Evolutionary conservation across 164 flowering plant genomes (phyloP).

Genomic region (Vitis riparia): DNA sequence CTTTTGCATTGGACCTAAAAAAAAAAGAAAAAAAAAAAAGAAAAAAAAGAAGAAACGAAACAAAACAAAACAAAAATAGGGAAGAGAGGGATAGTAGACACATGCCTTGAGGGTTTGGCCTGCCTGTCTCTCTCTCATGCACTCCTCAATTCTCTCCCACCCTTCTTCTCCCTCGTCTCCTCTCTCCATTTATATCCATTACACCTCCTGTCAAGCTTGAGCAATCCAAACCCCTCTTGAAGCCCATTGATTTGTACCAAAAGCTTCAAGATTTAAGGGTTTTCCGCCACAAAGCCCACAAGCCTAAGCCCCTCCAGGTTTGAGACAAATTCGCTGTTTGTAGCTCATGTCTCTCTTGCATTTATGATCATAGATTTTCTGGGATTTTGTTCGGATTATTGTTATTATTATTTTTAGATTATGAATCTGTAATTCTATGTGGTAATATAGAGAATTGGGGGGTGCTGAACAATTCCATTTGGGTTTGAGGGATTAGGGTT

Average conservation of each 20-base stretch:
- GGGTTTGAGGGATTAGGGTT: conserved; percentile 19
- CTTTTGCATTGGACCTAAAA: background rate
- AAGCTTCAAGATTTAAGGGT: conserved; percentile 19
- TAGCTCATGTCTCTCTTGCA: conserved; percentile 4
- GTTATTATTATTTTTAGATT: background rate
- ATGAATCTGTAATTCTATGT: background rate
- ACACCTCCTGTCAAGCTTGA: conserved; percentile 4
- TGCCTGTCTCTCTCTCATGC: conserved; percentile 4
- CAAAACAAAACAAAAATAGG: background rate
- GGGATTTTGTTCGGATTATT: conserved; percentile 7
- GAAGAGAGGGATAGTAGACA: conserved; percentile 12
- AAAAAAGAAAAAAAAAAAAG: too few relatives aligned
- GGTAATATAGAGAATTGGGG: background rate
- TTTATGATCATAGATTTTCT: conserved; percentile 6
- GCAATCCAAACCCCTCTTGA: conserved; percentile 6
- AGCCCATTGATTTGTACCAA: background rate
- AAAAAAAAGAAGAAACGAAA: background rate
- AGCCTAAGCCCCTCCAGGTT: conserved; percentile 14
- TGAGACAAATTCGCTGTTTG: conserved; percentile 2
- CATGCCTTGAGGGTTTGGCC: conserved; percentile 25
- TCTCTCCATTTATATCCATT: background rate
- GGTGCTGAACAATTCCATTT: background rate
- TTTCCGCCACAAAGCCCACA: conserved; percentile 6
- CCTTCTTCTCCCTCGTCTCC: conserved; percentile 8
- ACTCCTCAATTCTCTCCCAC: conserved; percentile 31